phyloP scores from a whole-genome alignment of 352 stramenopile species.

The Thraustochytrium sp. region DNA sequence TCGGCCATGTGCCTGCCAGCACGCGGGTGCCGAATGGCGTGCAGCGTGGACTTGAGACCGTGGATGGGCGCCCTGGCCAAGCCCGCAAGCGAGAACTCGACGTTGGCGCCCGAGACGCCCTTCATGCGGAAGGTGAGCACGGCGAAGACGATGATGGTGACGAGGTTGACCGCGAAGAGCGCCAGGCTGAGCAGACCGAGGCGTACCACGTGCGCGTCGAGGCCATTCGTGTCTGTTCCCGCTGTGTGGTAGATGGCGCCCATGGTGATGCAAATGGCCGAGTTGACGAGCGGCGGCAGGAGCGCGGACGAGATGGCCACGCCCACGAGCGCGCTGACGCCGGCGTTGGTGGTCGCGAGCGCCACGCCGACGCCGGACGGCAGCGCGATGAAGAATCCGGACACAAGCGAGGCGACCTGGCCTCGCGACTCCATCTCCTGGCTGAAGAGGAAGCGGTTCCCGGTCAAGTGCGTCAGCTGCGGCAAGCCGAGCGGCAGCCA shows the following conservation, averaged over 20 bases:
- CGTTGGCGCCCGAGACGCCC: conserved; percentile 50
- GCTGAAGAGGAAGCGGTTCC: not conserved
- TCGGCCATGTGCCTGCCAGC: no score
- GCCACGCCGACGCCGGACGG: conserved; percentile 60
- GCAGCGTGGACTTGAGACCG: not conserved
- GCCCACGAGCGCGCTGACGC: conserved; percentile 57
- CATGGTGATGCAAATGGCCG: conserved; percentile 52
- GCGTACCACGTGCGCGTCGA: conserved; percentile 53
- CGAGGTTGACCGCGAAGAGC: conserved; percentile 40
- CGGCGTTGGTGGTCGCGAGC: conserved; percentile 55
- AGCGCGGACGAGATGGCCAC: conserved; percentile 62
- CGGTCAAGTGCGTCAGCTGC: not conserved
- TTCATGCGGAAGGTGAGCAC: conserved; percentile 63
- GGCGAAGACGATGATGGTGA: conserved; percentile 54
- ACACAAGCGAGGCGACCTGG: conserved; percentile 48
- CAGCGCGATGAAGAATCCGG: conserved; percentile 57
- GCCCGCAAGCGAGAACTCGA: not conserved
- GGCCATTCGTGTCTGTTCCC: not conserved
- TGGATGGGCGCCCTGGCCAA: not conserved
- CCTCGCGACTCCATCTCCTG: conserved; percentile 55
- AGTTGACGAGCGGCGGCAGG: conserved; percentile 60
- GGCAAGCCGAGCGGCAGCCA: not conserved
- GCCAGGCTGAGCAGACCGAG: conserved; percentile 36
- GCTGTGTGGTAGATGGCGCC: not conserved
- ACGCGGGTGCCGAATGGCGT: no score